Evolutionary conservation across 306 rosid species (phyloP), one percentile per base, ranked within the genome.

Genomic region (Trifolium subterraneum): DNA sequence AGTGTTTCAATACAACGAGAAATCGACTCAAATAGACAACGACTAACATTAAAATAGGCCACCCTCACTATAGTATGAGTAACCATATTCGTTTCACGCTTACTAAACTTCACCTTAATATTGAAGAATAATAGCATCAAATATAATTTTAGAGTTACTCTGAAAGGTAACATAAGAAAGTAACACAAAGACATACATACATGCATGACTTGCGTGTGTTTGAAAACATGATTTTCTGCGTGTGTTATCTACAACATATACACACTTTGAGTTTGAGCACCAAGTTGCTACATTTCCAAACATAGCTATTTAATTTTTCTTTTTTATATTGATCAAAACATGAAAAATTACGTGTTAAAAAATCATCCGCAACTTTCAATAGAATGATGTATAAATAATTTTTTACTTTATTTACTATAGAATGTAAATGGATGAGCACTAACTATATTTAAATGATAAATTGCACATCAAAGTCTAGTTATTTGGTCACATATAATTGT

Each of bases 131-230:
- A n/a, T n/a, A n/a, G n/a, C n/a, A n/a, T n/a, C n/a, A n/a, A n/a
- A n/a, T n/a, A n/a, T n/a, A n/a, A n/a, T n/a, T n/a, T n/a, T n/a
- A n/a, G n/a, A n/a, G n/a, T n/a, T n/a, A n/a, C n/a, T n/a, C n/a
- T n/a, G n/a, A n/a, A n/a, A n/a, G n/a, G n/a, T n/a, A n/a, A n/a
- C n/a, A n/a, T n/a, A n/a, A n/a, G n/a, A n/a, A n/a, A n/a, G n/a
- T 10, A 5, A 55, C 62, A 22, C n/a, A 10, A 22, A 22, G 58
- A 10, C 60, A 52, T 19, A 19, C 27, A 29, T 29, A 11, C 14
- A 35, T 41, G 4, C 45, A 54, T 54, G 29, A 54, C 61, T 55
- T 55, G 61, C 31, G 33, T 55, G 62, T 56, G 62, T 56, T 56
- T 22, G 62, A 56, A 56, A 56, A 56, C 62, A 22, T 56, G 16